phyloP scores from a whole-genome alignment of 805 yeast species.

The Ogataea philodendri region DNA sequence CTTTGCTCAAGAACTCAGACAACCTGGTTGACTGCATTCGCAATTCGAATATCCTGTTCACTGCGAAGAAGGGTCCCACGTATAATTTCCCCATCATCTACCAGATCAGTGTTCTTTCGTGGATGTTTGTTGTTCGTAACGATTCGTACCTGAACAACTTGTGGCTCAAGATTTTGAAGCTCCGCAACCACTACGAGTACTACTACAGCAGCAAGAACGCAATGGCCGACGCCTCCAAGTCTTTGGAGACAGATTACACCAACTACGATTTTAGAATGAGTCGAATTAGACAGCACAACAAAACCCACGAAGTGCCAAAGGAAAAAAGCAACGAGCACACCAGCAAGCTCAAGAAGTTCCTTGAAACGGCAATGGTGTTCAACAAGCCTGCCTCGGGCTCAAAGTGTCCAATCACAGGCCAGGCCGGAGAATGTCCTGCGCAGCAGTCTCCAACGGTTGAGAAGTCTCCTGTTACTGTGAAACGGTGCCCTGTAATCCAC shows the following conservation, averaged over 20 bases:
- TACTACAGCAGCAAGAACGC: conserved; percentile 34
- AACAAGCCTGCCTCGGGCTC: conserved; percentile 10
- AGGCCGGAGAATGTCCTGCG: conserved; percentile 26
- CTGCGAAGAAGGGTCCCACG: conserved; percentile 35
- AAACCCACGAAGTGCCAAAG: conserved; percentile 18
- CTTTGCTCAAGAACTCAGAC: conserved; percentile 19
- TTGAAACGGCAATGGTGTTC: conserved; percentile 29
- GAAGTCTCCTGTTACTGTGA: conserved; percentile 11
- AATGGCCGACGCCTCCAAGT: conserved; percentile 30
- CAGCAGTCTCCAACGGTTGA: conserved; percentile 8
- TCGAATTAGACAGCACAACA: conserved; percentile 22
- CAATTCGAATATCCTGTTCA: conserved; percentile 36
- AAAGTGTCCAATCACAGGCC: conserved; percentile 29
- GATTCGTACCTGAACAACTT: conserved; percentile 54
- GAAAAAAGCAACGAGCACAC: conserved; percentile 33
- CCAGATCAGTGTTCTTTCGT: conserved; percentile 49
- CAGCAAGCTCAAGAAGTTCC: conserved; percentile 32
- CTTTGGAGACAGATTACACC: conserved; percentile 32
- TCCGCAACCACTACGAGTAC: conserved; percentile 38
- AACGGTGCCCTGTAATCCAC: conserved; percentile 32
- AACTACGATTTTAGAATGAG: conserved; percentile 31
- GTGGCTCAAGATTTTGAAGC: conserved; percentile 42
- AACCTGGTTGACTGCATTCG: conserved; percentile 35
- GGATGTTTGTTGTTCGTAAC: conserved; percentile 59
- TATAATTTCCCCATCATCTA: conserved; percentile 38